These are phyloP conservation scores for Pleurotus platypus DNA, from an alignment of 768 basidiomycete genomes.

Conservation along the genomic window DNA sequence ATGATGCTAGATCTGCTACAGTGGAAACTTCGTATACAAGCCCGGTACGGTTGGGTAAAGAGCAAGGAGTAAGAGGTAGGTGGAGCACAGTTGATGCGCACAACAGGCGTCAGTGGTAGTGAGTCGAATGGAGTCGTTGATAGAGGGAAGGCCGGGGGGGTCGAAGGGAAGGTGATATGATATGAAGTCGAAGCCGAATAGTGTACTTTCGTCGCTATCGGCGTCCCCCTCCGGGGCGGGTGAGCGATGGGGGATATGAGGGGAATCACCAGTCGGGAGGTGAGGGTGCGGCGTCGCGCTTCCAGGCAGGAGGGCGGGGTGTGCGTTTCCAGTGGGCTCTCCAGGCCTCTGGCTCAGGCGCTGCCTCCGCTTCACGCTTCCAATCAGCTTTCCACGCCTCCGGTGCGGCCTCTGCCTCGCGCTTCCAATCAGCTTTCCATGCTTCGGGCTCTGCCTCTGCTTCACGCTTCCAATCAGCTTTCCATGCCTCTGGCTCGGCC, in stretches of 20 bases:
- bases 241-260: neutral
- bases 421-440: neutral
- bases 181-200: neutral
- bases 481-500: constrained; percentile 2
- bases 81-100: no score
- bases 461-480: neutral
- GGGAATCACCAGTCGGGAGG: neutral
- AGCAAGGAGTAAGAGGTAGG: neutral
- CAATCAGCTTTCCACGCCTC: neutral
- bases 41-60: neutral
- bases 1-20: constrained; percentile 1
- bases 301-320: neutral
- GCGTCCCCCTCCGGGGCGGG: neutral
- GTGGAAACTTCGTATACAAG: neutral
- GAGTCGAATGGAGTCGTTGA: neutral
- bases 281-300: neutral
- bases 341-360: neutral
- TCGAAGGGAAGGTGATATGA: neutral
- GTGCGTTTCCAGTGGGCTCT: neutral
- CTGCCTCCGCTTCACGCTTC: neutral
- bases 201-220: neutral
- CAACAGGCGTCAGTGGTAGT: no score
- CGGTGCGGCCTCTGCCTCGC: neutral
- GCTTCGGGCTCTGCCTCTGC: neutral
- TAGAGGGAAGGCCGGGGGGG: neutral